Percentiles rank a stretch among this genome's conserved stretches.
Evolutionary conservation across 2,329 filamentous ascomycete species (phyloP).

Genomic region (Trichoderma gracile): DNA sequence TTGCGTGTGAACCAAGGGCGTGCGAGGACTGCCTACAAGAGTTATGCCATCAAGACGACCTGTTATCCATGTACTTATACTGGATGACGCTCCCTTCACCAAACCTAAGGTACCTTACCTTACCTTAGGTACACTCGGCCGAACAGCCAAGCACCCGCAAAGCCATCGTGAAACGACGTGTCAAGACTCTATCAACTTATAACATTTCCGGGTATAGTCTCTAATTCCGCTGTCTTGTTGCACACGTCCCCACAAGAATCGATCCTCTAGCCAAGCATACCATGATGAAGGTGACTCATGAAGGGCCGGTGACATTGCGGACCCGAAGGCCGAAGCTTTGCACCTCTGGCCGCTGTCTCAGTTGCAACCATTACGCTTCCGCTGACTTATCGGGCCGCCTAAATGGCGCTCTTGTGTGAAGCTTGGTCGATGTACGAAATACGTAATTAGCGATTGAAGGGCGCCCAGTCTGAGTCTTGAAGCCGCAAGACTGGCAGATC

Average conservation of each 20-base stretch:
- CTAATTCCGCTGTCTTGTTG: neutral
- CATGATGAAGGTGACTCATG: neutral
- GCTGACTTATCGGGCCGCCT: conserved; percentile 1
- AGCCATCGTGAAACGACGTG: neutral
- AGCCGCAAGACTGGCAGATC: neutral
- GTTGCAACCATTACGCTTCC: neutral
- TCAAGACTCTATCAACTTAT: neutral
- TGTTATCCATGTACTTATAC: too few species aligned
- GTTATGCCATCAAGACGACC: neutral
- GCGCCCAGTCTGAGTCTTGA: neutral
- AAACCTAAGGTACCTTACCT: too few species aligned
- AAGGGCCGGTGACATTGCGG: conserved; percentile 10
- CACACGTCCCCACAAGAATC: conserved; percentile 5
- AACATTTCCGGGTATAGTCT: neutral
- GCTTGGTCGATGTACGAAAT: neutral
- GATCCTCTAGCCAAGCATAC: neutral
- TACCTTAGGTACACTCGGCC: neutral
- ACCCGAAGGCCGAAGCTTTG: conserved; percentile 6
- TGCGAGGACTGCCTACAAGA: neutral
- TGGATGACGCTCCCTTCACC: too few species aligned
- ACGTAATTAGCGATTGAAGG: neutral
- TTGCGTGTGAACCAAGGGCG: neutral
- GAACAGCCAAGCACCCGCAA: neutral
- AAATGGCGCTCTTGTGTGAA: conserved; percentile 9
- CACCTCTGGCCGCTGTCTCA: neutral